Evolutionary conservation across 2,329 filamentous ascomycete species (phyloP).

Genomic region (Aspergillus tubingensis): DNA sequence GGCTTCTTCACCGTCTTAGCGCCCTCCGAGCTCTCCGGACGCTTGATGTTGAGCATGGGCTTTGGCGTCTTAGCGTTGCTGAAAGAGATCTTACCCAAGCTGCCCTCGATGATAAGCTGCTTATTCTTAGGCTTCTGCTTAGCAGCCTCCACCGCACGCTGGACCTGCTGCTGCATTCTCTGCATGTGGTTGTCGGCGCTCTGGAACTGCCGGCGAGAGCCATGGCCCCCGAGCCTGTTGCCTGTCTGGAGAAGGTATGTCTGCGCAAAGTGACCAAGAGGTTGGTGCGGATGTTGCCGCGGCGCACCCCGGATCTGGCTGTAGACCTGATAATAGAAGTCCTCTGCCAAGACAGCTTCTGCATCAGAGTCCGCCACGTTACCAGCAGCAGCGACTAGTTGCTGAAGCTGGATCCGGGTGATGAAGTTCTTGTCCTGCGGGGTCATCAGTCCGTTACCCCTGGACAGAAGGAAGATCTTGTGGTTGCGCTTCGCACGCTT

Average conservation of each 20-base stretch:
- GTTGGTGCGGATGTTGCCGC: conserved; percentile 87
- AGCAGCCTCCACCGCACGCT: conserved; percentile 92
- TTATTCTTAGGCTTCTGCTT: conserved; percentile 98
- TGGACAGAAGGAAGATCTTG: conserved; percentile 91
- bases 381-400: conserved; percentile 88
- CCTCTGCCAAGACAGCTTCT: conserved; percentile 81
- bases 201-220: conserved; percentile 70
- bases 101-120: conserved; percentile 93
- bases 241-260: conserved; percentile 97
- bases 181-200: conserved; percentile 97
- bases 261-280: conserved; percentile 93
- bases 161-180: conserved; percentile 98
- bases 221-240: conserved; percentile 69
- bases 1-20: conserved; percentile 51
- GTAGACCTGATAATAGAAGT: conserved; percentile 99
- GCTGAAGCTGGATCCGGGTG: conserved; percentile 94
- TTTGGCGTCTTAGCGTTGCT: conserved; percentile 98
- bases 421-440: conserved; percentile 99
- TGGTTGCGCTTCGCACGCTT: conserved; percentile 96
- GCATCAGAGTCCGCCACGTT: conserved; percentile 77
- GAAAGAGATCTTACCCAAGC: conserved; percentile 96
- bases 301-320: conserved; percentile 89
- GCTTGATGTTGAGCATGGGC: conserved; percentile 92
- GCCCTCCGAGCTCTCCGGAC: conserved; percentile 68
- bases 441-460: conserved; percentile 97